phyloP scores from a whole-genome alignment of 163 green algal species.

The Prototheca wickerhamii region DNA sequence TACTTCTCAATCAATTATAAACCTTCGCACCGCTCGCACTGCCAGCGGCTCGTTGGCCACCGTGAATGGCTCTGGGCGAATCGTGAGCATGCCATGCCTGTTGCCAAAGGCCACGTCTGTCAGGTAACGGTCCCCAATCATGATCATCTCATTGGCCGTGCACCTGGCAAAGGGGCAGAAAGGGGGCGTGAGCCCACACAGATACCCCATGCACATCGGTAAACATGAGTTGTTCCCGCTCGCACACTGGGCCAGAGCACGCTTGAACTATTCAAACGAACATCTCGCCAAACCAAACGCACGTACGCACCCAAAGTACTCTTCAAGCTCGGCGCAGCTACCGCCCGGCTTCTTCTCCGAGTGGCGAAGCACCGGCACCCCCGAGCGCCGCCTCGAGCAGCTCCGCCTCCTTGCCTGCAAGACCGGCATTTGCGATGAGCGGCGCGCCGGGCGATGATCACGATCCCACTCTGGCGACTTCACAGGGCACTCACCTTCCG shows the following conservation, averaged over 20 bases:
- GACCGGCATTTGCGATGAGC: no score
- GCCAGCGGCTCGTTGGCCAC: slow-evolving; percentile 50
- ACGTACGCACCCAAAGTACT: slow-evolving; percentile 55
- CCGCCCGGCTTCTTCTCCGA: slow-evolving; percentile 79
- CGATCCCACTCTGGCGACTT: no score
- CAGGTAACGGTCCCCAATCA: slow-evolving; percentile 77
- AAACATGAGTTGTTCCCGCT: no score
- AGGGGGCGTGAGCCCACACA: no score
- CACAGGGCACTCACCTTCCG: slow-evolving; percentile 42
- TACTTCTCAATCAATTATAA: no score
- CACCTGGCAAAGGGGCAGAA: slow-evolving; percentile 27
- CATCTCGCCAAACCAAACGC: neutral
- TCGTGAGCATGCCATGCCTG: slow-evolving; percentile 74
- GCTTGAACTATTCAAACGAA: neutral
- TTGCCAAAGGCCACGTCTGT: slow-evolving; percentile 89
- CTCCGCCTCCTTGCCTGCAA: slow-evolving; percentile 58
- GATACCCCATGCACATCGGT: no score
- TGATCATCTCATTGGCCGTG: slow-evolving; percentile 54
- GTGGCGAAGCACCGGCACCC: slow-evolving; percentile 70
- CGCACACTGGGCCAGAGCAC: no score
- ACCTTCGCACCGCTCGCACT: slow-evolving; percentile 30
- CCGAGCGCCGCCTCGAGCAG: slow-evolving; percentile 56
- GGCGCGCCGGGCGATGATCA: no score
- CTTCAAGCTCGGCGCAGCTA: slow-evolving; percentile 50
- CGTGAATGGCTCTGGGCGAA: slow-evolving; percentile 62